Evolutionary conservation across 768 basidiomycete species (phyloP).

Genomic region (Podaxis sp.): DNA sequence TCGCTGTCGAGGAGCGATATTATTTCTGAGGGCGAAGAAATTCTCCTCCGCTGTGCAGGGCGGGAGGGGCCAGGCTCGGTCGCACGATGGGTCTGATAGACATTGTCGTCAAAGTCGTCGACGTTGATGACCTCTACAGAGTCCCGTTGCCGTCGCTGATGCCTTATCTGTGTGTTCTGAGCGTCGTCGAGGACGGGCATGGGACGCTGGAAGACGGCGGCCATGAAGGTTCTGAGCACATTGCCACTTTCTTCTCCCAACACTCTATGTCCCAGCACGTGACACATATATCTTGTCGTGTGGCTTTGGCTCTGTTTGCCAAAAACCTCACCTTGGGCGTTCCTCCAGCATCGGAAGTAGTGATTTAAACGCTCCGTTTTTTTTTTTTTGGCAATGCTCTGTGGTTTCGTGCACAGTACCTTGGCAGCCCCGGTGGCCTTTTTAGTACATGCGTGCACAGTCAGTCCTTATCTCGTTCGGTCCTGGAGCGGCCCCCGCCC

Average conservation of each 20-base stretch:
- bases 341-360: background rate
- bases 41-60: conserved; percentile 17
- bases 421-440: background rate
- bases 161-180: conserved; percentile 17
- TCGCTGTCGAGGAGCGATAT: conserved; percentile 38
- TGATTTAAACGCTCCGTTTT: background rate
- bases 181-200: conserved; percentile 25
- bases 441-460: background rate
- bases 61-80: conserved; percentile 15
- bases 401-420: background rate
- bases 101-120: conserved; percentile 34
- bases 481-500: background rate
- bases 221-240: conserved; percentile 25
- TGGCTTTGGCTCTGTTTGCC: conserved; percentile 15
- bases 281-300: conserved; percentile 17
- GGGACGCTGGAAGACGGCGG: conserved; percentile 30
- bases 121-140: conserved; percentile 46
- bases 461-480: background rate
- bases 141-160: conserved; percentile 22
- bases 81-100: conserved; percentile 13
- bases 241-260: conserved; percentile 5
- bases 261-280: conserved; percentile 12
- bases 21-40: conserved; percentile 22
- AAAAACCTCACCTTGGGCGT: background rate
- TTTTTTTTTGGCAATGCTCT: background rate